Base-by-base conservation (phyloP, 176 grass and related monocot genomes). In the Carex cristatella region DNA sequence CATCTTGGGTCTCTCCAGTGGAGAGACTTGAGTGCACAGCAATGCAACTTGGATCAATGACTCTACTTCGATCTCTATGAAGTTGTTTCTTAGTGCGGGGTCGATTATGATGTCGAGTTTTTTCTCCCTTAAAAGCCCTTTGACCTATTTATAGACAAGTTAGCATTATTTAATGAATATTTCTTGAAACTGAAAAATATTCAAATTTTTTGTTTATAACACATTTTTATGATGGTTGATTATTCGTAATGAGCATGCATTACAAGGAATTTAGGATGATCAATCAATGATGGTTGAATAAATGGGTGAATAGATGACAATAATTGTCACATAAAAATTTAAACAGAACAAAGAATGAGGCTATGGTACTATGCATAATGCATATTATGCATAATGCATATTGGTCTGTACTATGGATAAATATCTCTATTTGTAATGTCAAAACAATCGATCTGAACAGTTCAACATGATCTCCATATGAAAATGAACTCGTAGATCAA, bases 121-220 rank as follows among this genome's bases (percentile, higher is more conserved):
- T 53, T 16, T 64, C 44, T 88, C 70, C 19, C 60, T 51, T 38
- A 84, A 60, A 18, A 97, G 84, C 18, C 84, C 94, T 88, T 97
- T 97, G 31, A 97, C 94, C 94, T 96, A 80, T 55, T 87, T 5
- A n/a, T n/a, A 69, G 42, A 84, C n/a, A 82, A 44, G 56, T 48
- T 40, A 12, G 15, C 37, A 46, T 73, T 40, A 6, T 23, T 18
- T 10, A 49, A 49, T 73, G 2, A 42, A 40, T 73, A 73, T 73
- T 15, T 11, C 69, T 73, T n/a, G 2, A 10, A 38, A 48, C 42
- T 44, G 7, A 44, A 44, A 44, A 44, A 44, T 44, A 7, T 44
- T 5, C 42, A 44, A 44, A 44, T 7, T 7, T 44, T 81, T 37
- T 58, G 7, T 1, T 27, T 18, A 7, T 62, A 31, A 9, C 48